Evolutionary conservation across 345 rosid species (phyloP), one percentile per base, ranked within the genome.

Genomic region (Capsella bursapastoris): DNA sequence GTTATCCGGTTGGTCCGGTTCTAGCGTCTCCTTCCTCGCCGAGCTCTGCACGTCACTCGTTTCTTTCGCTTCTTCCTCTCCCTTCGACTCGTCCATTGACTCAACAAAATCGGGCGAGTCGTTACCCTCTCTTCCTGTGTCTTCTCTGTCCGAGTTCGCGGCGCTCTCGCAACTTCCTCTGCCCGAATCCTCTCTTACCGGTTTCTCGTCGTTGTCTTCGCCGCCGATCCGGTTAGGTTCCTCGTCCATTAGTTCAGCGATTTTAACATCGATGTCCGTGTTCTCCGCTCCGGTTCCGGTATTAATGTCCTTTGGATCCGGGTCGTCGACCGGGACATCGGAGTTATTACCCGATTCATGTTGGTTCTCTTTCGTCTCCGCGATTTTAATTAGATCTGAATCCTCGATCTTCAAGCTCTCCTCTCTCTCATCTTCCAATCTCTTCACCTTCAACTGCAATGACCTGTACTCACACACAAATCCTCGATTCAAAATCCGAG

Each of bases 31-130:
- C 66, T 71, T 70, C 28, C 81, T 69, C 34, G 82, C 93, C 52
- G 88, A 83, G 83, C 93, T 90, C 79, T 83, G 93, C 52, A 85
- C 91, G 68, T 88, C 91, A 72, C 88, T 84, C 68, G 79, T 66
- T 66, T 72, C 82, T 13, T 71, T 58, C 37, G 29, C 58, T 4
- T 63, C 69, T 53, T 43, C 51, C 53, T 82, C 76, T 68, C 75
- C 75, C 25, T 65, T 65, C 65, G 83, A 77, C 80, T 83, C 85
- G 44, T 73, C 68, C 41, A 63, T 80, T 25, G 84, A 75, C 73
- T 82, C 80, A 28, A 48, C 48, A n/a, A 70, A 56, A 76, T 78
- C 82, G 15, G 64, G 61, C 70, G 79, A 73, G 66, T 80, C 81
- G 28, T 75, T 68, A 7, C 50, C 67, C 40, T 78, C 77, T 61